Evolutionary conservation across 768 basidiomycete species (phyloP).

Genomic region (Lyophyllum atratum): DNA sequence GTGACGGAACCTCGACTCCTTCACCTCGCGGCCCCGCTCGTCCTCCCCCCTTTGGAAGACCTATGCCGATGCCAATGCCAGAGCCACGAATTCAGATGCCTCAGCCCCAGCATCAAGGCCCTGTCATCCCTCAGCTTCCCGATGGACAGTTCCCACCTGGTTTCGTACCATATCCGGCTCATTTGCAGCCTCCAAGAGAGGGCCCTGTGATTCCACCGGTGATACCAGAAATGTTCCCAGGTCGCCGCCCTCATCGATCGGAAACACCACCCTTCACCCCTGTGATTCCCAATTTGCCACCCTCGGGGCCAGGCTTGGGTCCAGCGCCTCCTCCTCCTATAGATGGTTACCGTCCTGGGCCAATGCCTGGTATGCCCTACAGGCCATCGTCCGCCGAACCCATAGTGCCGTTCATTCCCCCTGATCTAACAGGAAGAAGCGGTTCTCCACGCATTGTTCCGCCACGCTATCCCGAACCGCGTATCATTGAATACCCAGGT

Average conservation of each 20-base stretch:
- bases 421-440: neutral
- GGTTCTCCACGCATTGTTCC: slow-evolving; percentile 4
- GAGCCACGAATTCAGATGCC: slow-evolving; percentile 1
- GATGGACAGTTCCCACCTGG: slow-evolving; percentile 11
- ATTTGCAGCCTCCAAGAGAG: slow-evolving; percentile 1
- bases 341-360: slow-evolving; percentile 16
- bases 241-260: neutral
- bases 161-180: slow-evolving; percentile 16
- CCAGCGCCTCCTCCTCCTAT: slow-evolving; percentile 22
- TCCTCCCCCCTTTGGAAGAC: neutral
- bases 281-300: slow-evolving; percentile 11
- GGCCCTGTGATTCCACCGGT: slow-evolving; percentile 38
- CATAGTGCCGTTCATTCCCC: slow-evolving; percentile 17
- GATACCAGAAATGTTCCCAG: slow-evolving; percentile 9
- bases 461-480: neutral
- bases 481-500: neutral
- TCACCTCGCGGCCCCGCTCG: slow-evolving; percentile 3
- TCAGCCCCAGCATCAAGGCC: slow-evolving; percentile 5
- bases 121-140: slow-evolving; percentile 17
- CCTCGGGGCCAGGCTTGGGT: neutral
- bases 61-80: slow-evolving; percentile 1
- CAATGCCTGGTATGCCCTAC: slow-evolving; percentile 18
- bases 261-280: slow-evolving; percentile 4
- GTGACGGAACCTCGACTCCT: slow-evolving; percentile 6
- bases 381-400: slow-evolving; percentile 7